Evolutionary conservation across 2,329 filamentous ascomycete genomes (phyloP), one percentile per base, ranked within the genome.

Genomic region (Botrytis pseudocinerea): DNA sequence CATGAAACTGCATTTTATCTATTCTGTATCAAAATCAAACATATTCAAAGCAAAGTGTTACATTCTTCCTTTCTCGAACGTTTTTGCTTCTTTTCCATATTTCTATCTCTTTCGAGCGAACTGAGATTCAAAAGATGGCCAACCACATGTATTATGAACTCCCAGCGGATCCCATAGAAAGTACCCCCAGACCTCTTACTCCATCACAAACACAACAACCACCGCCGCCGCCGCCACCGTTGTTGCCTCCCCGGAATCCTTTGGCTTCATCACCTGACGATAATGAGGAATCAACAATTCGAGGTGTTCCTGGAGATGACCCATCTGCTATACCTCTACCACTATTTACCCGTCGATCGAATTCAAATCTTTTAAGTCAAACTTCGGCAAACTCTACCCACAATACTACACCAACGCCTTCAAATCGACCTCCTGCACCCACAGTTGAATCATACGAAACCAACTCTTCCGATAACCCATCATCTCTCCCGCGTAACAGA

Each of bases 261-360:
- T 42, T 25, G 4, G n/a, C 57, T 54, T 25, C 69, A 28, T n/a
- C 42, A 20, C 10, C 38, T 40, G 59, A 51, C 8, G 16, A n/a
- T 12, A 18, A 64, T 40, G 57, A 46, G 18, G 8, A 57, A 38
- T n/a, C 59, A 3, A 68, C 65, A 40, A 68, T 68, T 32, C 65
- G 65, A 68, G 65, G 65, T 25, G 65, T 68, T 22, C 65, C 65
- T 8, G 65, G 48, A 25, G 65, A 68, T 42, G n/a, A 68, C 22
- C 35, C n/a, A 42, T 57, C 65, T 32, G 8, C n/a, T 25, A 22
- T 28, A 25, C 48, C 48, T 38, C 48, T 57, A 42, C 35, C 48
- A 57, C 48, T 68, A 16, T 68, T 68, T n/a, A 42, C 38, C 32
- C 65, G 65, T 42, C 25, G 65, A 68, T 68, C 65, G 4, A 57